phyloP scores from a whole-genome alignment of 179 eudicot species.

The Heliamphora pulchella region DNA sequence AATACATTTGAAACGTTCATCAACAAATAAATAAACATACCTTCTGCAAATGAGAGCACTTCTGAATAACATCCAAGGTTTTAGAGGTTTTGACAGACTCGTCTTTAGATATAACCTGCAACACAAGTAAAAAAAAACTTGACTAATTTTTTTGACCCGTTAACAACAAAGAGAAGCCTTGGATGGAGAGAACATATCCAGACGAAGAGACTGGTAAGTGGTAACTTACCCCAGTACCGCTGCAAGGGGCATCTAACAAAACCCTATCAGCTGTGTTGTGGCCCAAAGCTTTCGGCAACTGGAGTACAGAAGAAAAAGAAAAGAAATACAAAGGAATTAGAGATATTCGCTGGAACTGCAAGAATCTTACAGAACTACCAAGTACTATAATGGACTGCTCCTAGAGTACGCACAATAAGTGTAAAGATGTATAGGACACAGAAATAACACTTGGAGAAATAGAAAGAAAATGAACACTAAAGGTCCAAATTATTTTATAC shows the following conservation, averaged over 20 bases:
- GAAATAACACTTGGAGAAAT: not conserved
- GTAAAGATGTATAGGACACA: not conserved
- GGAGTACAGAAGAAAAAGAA: constrained; percentile 16
- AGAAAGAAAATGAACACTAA: not conserved
- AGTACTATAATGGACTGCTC: not conserved
- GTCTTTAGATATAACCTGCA: constrained; percentile 94
- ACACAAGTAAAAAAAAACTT: constrained; percentile 1
- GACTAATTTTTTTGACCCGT: not conserved
- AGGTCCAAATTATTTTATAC: not conserved
- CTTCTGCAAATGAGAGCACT: constrained; percentile 71
- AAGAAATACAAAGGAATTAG: not conserved
- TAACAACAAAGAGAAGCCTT: not conserved
- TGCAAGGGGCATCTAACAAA: constrained; percentile 92
- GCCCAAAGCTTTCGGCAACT: constrained; percentile 89
- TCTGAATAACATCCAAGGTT: constrained; percentile 62
- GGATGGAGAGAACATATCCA: not conserved
- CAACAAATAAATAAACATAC: constrained; percentile 26
- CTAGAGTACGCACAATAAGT: not conserved
- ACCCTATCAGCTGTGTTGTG: constrained; percentile 77
- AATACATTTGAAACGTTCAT: not conserved
- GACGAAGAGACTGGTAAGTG: constrained; percentile 2
- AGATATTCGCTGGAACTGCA: not conserved
- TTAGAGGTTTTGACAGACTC: constrained; percentile 96
- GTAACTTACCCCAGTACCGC: constrained; percentile 86
- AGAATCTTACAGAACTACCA: not conserved